Evolutionary conservation across 164 flowering plant genomes (phyloP).

Genomic region (Aristolochia californica): DNA sequence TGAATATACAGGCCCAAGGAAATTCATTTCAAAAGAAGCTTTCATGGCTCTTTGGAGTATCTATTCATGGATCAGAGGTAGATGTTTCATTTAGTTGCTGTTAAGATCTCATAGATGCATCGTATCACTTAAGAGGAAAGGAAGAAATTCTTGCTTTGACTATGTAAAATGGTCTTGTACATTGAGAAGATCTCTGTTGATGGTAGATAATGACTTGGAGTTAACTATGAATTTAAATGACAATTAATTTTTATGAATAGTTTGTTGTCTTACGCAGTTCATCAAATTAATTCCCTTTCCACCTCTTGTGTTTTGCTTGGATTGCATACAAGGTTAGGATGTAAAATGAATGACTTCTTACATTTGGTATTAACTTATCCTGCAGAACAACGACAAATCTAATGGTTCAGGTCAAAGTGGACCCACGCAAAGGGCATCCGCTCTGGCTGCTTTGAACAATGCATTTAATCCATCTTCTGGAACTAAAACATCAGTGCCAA

Average conservation of each 20-base stretch:
- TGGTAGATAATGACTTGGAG: too few species aligned
- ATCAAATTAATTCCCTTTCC: too few species aligned
- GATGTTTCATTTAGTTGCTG: conserved; percentile 1
- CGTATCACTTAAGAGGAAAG: not conserved
- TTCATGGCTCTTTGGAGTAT: conserved; percentile 58
- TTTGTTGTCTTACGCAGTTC: too few species aligned
- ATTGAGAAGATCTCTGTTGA: too few species aligned
- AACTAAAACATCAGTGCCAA: conserved; percentile 28
- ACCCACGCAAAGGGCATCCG: conserved; percentile 92
- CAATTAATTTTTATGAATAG: too few species aligned
- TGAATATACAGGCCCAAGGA: conserved; percentile 59
- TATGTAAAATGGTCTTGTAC: too few species aligned
- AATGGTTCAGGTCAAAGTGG: conserved; percentile 69
- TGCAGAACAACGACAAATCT: conserved; percentile 44
- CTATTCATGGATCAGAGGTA: conserved; percentile 63
- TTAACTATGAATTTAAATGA: too few species aligned
- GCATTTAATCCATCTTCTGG: conserved; percentile 73
- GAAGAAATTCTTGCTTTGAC: not conserved
- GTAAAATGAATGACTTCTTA: too few species aligned
- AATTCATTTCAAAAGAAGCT: conserved; percentile 94
- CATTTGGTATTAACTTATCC: not conserved
- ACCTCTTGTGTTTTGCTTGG: too few species aligned
- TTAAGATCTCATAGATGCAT: not conserved
- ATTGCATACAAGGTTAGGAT: too few species aligned
- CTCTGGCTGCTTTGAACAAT: conserved; percentile 77